These are phyloP conservation scores for Phaeosphaeriaceae sp. DNA, from an alignment of 2,329 filamentous ascomycete genomes.

Conservation along the genomic window DNA sequence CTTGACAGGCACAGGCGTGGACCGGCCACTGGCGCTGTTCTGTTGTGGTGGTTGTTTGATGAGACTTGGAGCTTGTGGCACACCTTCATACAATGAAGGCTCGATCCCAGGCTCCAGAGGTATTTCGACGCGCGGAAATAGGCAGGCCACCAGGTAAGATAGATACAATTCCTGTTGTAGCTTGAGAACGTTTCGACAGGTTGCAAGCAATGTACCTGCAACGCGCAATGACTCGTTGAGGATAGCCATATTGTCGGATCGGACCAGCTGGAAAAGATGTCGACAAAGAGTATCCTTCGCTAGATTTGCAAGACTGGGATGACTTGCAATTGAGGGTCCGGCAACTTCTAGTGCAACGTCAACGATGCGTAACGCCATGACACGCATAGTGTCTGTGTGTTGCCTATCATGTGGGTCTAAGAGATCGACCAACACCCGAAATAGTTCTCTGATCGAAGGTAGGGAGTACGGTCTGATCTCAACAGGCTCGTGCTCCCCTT, in stretches of 20 bases:
- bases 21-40: slow-evolving; percentile 71
- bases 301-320: slow-evolving; percentile 84
- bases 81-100: slow-evolving; percentile 87
- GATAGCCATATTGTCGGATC: slow-evolving; percentile 95
- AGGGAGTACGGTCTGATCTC: slow-evolving; percentile 88
- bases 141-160: slow-evolving; percentile 90
- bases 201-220: slow-evolving; percentile 86
- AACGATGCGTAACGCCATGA: slow-evolving; percentile 96
- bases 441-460: slow-evolving; percentile 91
- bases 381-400: slow-evolving; percentile 92
- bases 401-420: slow-evolving; percentile 91
- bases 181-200: slow-evolving; percentile 88
- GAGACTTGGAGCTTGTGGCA: slow-evolving; percentile 88
- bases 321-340: slow-evolving; percentile 90
- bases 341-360: slow-evolving; percentile 97
- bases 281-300: slow-evolving; percentile 93
- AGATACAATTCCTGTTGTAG: slow-evolving; percentile 96
- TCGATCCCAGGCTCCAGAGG: slow-evolving; percentile 90
- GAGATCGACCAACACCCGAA: slow-evolving; percentile 91
- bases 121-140: slow-evolving; percentile 94
- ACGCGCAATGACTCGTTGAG: slow-evolving; percentile 92
- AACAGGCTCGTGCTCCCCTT: slow-evolving; percentile 55
- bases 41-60: slow-evolving; percentile 81
- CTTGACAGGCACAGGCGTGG: slow-evolving; percentile 89
- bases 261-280: slow-evolving; percentile 93